Base-by-base conservation (phyloP, 805 yeast genomes). In the Barnettozyma wickerhamii region DNA sequence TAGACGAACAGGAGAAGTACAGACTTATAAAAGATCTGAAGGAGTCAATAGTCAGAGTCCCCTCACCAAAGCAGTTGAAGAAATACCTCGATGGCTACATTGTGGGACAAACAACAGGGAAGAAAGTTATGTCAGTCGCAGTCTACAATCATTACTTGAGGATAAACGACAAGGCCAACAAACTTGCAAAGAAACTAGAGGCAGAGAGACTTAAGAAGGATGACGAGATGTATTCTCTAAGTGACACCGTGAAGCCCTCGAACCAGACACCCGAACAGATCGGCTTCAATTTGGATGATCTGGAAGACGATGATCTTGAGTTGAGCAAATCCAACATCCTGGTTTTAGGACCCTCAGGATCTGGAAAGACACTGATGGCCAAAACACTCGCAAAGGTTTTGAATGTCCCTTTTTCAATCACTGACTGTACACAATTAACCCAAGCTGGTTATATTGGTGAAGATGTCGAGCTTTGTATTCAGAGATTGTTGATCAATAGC, bases 381-480 rank as follows among this genome's bases (percentile, higher is more conserved):
- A 66, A 71, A 33, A 74, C 80, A 0, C 56, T 77, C 32, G 82
- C 83, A 1, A 65, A 64, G 29, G 60, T 68, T 1, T 52, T 77
- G 31, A 70, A 75, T 23, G 79, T 74, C 19, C 83, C 84, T 3
- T 70, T 77, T 29, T 71, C 79, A 0, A 76, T 77, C 12, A 75
- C 77, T 6, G 83, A 77, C 49, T 78, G 83, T 52, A 77, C 84
- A 0, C 74, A 79, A 33, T 51, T 77, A 43, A 77, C 84, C 0
- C 83, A 77, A 50, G 81, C 83, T 0, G 84, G 84, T 6, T 77
- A 78, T 50, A 75, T 78, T 33, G 84, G 84, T 19, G 83, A 77
- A 44, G 83, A 78, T 56, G 79, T 75, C 14, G 82, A 78, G 45
- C 61, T 70, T 23, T 76, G 82, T 48, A 66, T 77, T 19, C 77